These are phyloP conservation scores for Osmanthus fragrans DNA, from an alignment of 257 asterid species.

Conservation along the genomic window DNA sequence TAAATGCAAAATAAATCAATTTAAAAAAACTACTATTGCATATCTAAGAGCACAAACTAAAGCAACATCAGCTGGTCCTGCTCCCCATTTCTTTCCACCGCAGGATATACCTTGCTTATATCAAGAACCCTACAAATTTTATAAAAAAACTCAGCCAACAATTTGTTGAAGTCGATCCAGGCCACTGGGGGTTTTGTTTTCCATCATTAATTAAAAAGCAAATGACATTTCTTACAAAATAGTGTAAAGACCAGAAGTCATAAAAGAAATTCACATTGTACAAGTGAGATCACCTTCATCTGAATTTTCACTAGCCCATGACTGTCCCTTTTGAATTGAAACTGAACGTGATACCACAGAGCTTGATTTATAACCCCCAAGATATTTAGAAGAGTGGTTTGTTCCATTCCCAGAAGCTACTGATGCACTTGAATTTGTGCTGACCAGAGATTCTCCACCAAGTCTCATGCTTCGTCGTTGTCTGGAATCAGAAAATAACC, in stretches of 20 bases:
- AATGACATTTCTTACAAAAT: slow-evolving; percentile 1
- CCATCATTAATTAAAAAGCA: neutral
- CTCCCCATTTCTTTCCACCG: neutral
- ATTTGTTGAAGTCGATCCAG: slow-evolving; percentile 10
- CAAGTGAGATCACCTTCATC: slow-evolving; percentile 73
- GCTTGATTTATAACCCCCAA: slow-evolving; percentile 63
- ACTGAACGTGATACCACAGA: slow-evolving; percentile 60
- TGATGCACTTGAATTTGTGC: slow-evolving; percentile 49
- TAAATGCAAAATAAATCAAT: neutral
- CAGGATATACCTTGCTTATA: neutral
- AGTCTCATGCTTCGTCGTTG: slow-evolving; percentile 92
- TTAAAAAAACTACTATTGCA: neutral
- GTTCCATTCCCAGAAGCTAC: slow-evolving; percentile 67
- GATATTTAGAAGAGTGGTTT: slow-evolving; percentile 59
- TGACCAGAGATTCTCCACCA: slow-evolving; percentile 71
- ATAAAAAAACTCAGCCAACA: slow-evolving; percentile 1
- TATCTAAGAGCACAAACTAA: slow-evolving; percentile 4
- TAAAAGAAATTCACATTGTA: neutral
- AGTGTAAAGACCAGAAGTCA: neutral
- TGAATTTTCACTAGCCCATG: slow-evolving; percentile 56
- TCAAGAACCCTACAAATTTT: neutral
- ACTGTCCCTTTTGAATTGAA: slow-evolving; percentile 70
- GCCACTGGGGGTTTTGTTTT: neutral
- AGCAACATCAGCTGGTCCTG: slow-evolving; percentile 9
- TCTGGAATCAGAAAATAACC: slow-evolving; percentile 89